A percentile compares a stretch with the other conserved stretches of the same genome.
Conservation (phyloP, 2,329 filamentous ascomycete genomes). For the Neonectria hederae region DNA sequence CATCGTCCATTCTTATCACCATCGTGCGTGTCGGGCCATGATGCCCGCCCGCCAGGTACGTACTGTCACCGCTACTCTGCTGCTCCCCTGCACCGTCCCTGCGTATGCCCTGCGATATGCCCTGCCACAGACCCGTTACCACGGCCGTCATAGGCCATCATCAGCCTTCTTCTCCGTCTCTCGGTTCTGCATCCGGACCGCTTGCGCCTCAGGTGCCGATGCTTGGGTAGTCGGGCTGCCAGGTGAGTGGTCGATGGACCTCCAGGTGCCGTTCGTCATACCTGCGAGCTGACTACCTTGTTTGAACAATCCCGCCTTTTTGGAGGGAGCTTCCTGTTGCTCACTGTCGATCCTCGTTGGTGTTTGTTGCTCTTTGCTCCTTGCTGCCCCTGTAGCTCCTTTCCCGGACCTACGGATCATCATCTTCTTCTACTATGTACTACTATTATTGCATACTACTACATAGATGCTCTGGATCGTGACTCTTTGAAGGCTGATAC, state of each 20-base stretch:
- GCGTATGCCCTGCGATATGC: constrained; percentile 14
- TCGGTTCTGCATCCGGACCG: constrained; percentile 14
- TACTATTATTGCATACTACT: too few species aligned
- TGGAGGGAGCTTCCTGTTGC: constrained; percentile 8
- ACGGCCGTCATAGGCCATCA: not conserved
- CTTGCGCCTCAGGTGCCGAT: constrained; percentile 20
- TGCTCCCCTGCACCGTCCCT: constrained; percentile 16
- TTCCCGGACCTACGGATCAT: constrained; percentile 13
- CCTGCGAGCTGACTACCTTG: constrained; percentile 21
- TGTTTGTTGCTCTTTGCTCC: not conserved
- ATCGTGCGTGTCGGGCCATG: not conserved
- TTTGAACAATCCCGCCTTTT: constrained; percentile 22
- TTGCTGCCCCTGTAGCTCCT: not conserved
- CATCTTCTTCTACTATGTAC: not conserved
- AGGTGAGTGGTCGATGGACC: constrained; percentile 13
- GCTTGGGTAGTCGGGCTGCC: constrained; percentile 1
- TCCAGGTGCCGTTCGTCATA: constrained; percentile 14
- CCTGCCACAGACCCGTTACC: constrained; percentile 10
- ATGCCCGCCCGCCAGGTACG: constrained; percentile 21
- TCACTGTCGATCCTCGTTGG: too few species aligned
- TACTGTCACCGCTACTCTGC: constrained; percentile 37
- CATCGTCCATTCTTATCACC: constrained; percentile 10
- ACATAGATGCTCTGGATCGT: not conserved
- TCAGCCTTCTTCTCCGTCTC: constrained; percentile 15
- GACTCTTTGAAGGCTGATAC: not conserved